phyloP scores from a whole-genome alignment of 2,329 filamentous ascomycete species.

The Pestalotiopsis sp. region DNA sequence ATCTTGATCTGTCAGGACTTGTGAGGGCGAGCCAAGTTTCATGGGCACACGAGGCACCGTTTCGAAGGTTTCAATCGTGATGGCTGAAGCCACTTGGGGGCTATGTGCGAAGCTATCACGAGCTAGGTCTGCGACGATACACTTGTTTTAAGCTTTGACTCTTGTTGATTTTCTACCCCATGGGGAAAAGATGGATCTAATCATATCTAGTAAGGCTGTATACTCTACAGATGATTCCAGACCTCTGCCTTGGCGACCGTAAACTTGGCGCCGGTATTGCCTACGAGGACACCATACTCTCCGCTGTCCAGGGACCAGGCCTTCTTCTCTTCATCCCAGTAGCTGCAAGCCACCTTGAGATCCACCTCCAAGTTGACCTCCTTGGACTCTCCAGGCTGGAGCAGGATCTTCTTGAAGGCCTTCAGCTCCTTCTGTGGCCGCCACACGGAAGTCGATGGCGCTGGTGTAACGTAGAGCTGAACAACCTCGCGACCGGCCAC shows the following conservation, averaged over 20 bases:
- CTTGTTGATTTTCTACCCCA: not conserved
- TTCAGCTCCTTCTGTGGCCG: constrained; percentile 20
- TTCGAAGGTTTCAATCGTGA: too few relatives aligned
- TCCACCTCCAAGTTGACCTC: not conserved
- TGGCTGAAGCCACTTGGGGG: too few relatives aligned
- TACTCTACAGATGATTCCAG: constrained; percentile 10
- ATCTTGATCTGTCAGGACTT: not conserved
- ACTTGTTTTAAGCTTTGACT: too few relatives aligned
- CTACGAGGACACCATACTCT: constrained; percentile 1
- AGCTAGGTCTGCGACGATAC: too few relatives aligned
- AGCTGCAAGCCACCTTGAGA: constrained; percentile 6
- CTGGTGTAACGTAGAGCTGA: constrained; percentile 52
- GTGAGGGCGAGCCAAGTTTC: too few relatives aligned
- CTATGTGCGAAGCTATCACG: too few relatives aligned
- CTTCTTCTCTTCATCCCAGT: constrained; percentile 8
- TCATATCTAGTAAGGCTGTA: not conserved
- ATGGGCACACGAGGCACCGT: too few relatives aligned
- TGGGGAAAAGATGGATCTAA: not conserved
- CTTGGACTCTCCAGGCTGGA: constrained; percentile 9
- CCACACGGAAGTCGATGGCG: constrained; percentile 1
- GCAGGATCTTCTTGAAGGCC: constrained; percentile 17
- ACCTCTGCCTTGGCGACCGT: not conserved
- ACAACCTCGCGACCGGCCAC: constrained; percentile 51
- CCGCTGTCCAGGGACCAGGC: not conserved
- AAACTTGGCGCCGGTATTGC: not conserved